These are phyloP conservation scores for Epicoccum sorghinum DNA, from an alignment of 2,329 filamentous ascomycete genomes.

Conservation along the genomic window DNA sequence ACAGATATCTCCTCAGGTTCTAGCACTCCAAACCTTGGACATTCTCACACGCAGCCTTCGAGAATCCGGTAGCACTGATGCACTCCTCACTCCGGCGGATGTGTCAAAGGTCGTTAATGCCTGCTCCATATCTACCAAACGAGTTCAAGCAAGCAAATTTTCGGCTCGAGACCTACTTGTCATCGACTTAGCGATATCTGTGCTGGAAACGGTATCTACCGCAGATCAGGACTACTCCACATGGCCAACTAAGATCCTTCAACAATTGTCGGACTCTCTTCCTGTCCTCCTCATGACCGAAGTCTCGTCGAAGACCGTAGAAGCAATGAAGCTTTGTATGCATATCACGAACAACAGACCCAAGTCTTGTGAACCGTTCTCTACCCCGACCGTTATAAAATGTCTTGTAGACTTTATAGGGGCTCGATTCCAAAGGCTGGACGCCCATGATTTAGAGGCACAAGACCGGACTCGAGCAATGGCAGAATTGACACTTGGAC, in stretches of 20 bases:
- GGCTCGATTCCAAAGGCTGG: constrained; percentile 30
- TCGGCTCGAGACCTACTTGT: constrained; percentile 26
- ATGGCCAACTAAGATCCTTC: constrained; percentile 56
- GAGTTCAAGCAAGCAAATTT: constrained; percentile 21
- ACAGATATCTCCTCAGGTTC: constrained; percentile 65
- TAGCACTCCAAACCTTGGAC: constrained; percentile 70
- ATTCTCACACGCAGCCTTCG: constrained; percentile 60
- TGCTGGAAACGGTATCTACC: constrained; percentile 59
- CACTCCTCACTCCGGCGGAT: constrained; percentile 52
- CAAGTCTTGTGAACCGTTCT: constrained; percentile 71
- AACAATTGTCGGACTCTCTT: constrained; percentile 57
- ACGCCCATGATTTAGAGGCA: constrained; percentile 47
- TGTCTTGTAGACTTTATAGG: constrained; percentile 42
- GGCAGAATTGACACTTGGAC: constrained; percentile 75
- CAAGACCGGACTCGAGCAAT: constrained; percentile 61
- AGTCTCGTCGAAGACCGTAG: constrained; percentile 36
- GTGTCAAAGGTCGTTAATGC: constrained; percentile 53
- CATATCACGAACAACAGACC: constrained; percentile 85
- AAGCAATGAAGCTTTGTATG: constrained; percentile 73
- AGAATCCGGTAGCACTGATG: constrained; percentile 54
- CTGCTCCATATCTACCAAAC: constrained; percentile 31
- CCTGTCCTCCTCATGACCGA: constrained; percentile 35
- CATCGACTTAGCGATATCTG: constrained; percentile 54
- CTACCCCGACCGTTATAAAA: constrained; percentile 59
- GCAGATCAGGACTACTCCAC: constrained; percentile 48